A percentile compares a stretch with the other conserved stretches of the same genome.
These are phyloP conservation scores for Hansenula lynferdii DNA, from an alignment of 1,139 yeast species.

Conservation along the genomic window DNA sequence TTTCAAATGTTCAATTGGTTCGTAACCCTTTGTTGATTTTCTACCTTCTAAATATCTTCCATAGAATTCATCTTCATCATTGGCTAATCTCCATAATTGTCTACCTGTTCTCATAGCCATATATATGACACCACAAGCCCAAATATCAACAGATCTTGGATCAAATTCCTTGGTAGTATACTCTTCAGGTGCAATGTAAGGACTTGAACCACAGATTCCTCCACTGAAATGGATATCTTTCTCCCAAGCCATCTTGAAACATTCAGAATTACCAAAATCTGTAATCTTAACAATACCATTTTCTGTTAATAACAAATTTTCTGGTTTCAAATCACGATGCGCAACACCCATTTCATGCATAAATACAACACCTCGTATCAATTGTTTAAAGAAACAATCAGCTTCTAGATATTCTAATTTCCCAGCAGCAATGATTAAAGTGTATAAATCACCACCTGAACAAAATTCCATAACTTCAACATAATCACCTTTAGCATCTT, in stretches of 20 bases:
- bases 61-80: slow-evolving; percentile 76
- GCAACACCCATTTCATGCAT: slow-evolving; percentile 98
- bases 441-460: slow-evolving; percentile 90
- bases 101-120: slow-evolving; percentile 99
- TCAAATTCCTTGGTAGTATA: slow-evolving; percentile 73
- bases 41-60: slow-evolving; percentile 68
- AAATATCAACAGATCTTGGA: slow-evolving; percentile 87
- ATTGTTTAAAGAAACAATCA: slow-evolving; percentile 91
- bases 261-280: slow-evolving; percentile 94
- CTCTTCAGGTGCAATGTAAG: slow-evolving; percentile 97
- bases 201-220: slow-evolving; percentile 86
- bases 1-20: slow-evolving; percentile 80
- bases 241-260: slow-evolving; percentile 98
- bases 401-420: slow-evolving; percentile 84
- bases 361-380: slow-evolving; percentile 85
- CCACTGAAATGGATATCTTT: slow-evolving; percentile 73
- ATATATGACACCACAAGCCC: slow-evolving; percentile 96
- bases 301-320: slow-evolving; percentile 76
- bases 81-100: slow-evolving; percentile 87
- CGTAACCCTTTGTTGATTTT: slow-evolving; percentile 79
- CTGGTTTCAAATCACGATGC: slow-evolving; percentile 94
- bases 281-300: slow-evolving; percentile 82
- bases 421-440: slow-evolving; percentile 79
- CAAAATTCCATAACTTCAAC: slow-evolving; percentile 98
- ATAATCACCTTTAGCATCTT: slow-evolving; percentile 88